phyloP scores from a whole-genome alignment of 2,329 filamentous ascomycete species.

The Exophiala sp. region DNA sequence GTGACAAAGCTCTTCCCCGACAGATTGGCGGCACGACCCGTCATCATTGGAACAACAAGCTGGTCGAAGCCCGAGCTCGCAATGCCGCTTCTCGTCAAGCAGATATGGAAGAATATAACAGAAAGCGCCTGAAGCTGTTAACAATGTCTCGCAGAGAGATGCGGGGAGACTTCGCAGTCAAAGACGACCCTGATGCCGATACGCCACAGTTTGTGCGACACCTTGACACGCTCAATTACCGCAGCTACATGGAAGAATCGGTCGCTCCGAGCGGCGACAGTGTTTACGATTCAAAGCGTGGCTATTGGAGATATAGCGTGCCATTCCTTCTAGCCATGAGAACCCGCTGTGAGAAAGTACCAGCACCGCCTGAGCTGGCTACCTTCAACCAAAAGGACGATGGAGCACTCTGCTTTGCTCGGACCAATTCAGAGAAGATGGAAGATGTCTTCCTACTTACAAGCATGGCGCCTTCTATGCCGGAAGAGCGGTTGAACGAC shows the following conservation, averaged over 20 bases:
- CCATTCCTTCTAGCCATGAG: conserved; percentile 18
- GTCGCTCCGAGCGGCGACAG: conserved; percentile 21
- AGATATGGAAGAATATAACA: conserved; percentile 28
- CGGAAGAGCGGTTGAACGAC: conserved; percentile 1
- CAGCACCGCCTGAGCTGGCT: neutral
- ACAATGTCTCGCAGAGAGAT: conserved; percentile 28
- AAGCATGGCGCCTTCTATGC: neutral
- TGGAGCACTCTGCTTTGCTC: conserved; percentile 4
- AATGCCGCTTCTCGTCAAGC: conserved; percentile 23
- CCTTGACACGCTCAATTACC: conserved; percentile 28
- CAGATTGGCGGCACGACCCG: conserved; percentile 25
- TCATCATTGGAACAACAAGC: conserved; percentile 26
- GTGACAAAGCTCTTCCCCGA: conserved; percentile 28
- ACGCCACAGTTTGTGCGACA: conserved; percentile 25
- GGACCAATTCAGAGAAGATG: conserved; percentile 16
- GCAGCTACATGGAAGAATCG: conserved; percentile 17
- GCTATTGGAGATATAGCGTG: conserved; percentile 25
- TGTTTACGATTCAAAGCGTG: conserved; percentile 27
- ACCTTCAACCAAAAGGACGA: neutral
- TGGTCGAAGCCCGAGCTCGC: conserved; percentile 25
- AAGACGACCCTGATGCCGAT: conserved; percentile 25
- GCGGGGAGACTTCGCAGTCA: conserved; percentile 25
- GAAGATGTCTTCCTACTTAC: conserved; percentile 1
- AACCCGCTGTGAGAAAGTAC: conserved; percentile 2
- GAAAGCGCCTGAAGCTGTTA: conserved; percentile 16